Evolutionary conservation across 2,329 filamentous ascomycete genomes (phyloP).

Genomic region (Iodosphaeria phyllophila): DNA sequence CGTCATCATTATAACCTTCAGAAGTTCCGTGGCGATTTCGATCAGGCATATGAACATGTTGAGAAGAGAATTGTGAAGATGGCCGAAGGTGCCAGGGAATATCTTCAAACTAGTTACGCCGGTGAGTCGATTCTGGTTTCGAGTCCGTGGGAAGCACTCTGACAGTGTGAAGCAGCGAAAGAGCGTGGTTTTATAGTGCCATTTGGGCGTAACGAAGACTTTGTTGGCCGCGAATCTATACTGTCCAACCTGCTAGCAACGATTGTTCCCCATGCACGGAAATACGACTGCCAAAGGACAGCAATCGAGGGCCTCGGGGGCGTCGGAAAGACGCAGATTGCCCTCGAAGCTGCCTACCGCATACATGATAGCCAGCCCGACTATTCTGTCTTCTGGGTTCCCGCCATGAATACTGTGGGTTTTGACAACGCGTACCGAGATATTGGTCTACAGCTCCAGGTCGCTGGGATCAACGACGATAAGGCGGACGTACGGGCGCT

Average conservation of each 20-base stretch:
- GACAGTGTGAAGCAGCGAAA: too few relatives aligned
- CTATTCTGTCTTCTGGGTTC: conserved; percentile 23
- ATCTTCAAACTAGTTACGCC: too few relatives aligned
- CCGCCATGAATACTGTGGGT: conserved; percentile 7
- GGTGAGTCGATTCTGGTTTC: too few relatives aligned
- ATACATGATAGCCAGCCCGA: conserved; percentile 8
- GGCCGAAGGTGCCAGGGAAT: neutral
- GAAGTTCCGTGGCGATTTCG: neutral
- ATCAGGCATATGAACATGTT: neutral
- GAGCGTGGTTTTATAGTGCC: conserved; percentile 1
- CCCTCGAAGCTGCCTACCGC: conserved; percentile 15
- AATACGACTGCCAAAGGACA: conserved; percentile 9
- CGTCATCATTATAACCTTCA: conserved; percentile 1
- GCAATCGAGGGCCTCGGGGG: conserved; percentile 15
- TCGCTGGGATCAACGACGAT: conserved; percentile 13
- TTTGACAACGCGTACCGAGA: conserved; percentile 17
- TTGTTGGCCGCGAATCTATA: conserved; percentile 1
- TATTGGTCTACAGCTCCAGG: conserved; percentile 12
- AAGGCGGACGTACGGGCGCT: conserved; percentile 16
- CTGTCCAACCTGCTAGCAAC: neutral
- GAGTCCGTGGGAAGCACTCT: too few relatives aligned
- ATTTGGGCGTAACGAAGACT: conserved; percentile 1
- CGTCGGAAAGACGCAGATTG: conserved; percentile 20
- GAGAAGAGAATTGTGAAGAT: neutral
- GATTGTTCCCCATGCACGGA: neutral